Conservation (phyloP, 2,329 filamentous ascomycete genomes). For the Setomelanomma holmii region DNA sequence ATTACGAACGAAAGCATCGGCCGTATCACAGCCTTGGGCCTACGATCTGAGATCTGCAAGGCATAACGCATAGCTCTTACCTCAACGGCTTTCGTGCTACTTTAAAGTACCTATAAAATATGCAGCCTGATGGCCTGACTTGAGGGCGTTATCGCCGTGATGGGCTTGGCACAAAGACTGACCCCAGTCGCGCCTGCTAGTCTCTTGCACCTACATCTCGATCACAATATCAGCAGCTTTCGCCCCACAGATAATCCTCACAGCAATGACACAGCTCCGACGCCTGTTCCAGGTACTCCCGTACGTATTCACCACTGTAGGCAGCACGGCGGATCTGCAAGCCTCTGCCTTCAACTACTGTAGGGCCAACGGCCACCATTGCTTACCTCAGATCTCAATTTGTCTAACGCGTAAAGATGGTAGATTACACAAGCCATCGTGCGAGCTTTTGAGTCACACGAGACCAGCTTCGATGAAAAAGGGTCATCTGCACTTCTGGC, state of each 20-base stretch:
- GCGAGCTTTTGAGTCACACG: conserved; percentile 12
- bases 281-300: conserved; percentile 25
- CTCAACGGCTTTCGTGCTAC: conserved; percentile 15
- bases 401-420: conserved; percentile 27
- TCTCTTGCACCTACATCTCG: neutral
- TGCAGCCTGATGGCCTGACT: neutral
- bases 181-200: neutral
- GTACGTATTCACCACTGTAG: conserved; percentile 31
- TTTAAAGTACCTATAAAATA: neutral
- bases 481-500: neutral
- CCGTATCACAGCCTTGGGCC: conserved; percentile 12
- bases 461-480: conserved; percentile 11
- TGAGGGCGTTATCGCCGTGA: neutral
- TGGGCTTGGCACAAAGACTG: neutral
- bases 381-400: conserved; percentile 36
- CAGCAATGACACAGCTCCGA: conserved; percentile 14
- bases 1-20: conserved; percentile 10
- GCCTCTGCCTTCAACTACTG: conserved; percentile 20
- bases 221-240: conserved; percentile 3
- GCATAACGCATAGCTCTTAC: conserved; percentile 11
- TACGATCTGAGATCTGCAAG: conserved; percentile 20
- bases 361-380: conserved; percentile 18
- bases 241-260: neutral
- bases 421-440: conserved; percentile 14
- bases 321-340: conserved; percentile 23